Evolutionary conservation across 345 rosid genomes (phyloP).

Genomic region (Eucalyptus fibrosa): DNA sequence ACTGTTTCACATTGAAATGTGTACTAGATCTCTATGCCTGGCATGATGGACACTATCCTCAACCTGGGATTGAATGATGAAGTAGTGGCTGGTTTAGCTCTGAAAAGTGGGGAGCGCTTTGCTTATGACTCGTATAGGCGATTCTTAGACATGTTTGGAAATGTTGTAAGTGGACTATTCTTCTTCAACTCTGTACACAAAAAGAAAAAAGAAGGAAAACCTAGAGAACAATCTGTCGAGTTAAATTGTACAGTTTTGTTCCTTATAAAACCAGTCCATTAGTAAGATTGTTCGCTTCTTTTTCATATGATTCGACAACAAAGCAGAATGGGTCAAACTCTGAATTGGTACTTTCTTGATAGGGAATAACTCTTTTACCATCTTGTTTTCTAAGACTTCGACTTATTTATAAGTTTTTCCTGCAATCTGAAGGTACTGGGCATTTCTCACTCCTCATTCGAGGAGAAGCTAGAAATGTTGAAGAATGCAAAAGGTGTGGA

Average conservation of each 20-base stretch:
- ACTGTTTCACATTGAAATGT: not conserved
- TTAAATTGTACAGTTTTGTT: not conserved
- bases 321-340: not conserved
- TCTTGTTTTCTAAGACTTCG: not conserved
- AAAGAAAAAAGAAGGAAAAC: not conserved
- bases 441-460: slow-evolving; percentile 72
- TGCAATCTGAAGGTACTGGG: slow-evolving; percentile 56
- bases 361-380: not conserved
- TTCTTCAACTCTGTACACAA: not conserved
- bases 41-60: slow-evolving; percentile 99
- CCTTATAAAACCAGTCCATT: not conserved
- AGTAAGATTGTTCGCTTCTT: not conserved
- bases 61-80: slow-evolving; percentile 87
- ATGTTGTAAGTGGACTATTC: slow-evolving; percentile 54
- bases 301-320: not conserved
- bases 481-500: slow-evolving; percentile 50
- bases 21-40: slow-evolving; percentile 83
- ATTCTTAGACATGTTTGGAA: slow-evolving; percentile 91
- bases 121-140: slow-evolving; percentile 89
- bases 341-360: not conserved
- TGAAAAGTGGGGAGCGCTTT: slow-evolving; percentile 84
- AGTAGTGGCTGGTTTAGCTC: slow-evolving; percentile 61
- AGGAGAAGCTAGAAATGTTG: slow-evolving; percentile 59
- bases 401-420: not conserved
- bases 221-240: not conserved